Base-by-base conservation (phyloP, 164 flowering plant species). In the Nelumbo lutea region DNA sequence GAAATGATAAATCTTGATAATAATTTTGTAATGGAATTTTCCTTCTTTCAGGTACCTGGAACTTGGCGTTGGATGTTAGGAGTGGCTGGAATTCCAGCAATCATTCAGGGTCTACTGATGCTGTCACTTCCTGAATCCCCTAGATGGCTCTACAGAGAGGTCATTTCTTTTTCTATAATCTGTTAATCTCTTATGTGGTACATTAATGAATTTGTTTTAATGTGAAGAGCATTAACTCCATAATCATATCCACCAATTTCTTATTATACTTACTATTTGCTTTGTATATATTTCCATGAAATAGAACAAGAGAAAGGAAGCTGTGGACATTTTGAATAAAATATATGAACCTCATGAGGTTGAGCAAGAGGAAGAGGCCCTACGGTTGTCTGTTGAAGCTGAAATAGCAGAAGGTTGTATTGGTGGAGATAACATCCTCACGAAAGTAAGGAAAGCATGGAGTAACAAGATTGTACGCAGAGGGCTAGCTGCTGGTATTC, bases 31-130 rank as follows among this genome's bases (percentile, higher is more conserved):
- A 47, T 47, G 8, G 1, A 47, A 47, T 47, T 5, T 47, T 5
- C 50, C 5, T 56, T 1, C 1, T 4, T 41, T 9, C n/a, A 42
- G 63, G 46, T 46, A 42, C 63, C 63, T 3, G 46, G 46, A 41
- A 61, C 63, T 3, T 61, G 63, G 63, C n/a, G 63, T 2, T 61
- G 63, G 63, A 41, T 61, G 63, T 6, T 61, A 10, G 63, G 63
- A 42, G 45, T 42, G 1, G 63, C 46, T 1, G 63, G 46, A 3
- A 3, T 61, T 61, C 63, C 46, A 42, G 63, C 63, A 11, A 6
- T 61, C 46, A 2, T 61, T 9, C 63, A 61, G 63, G 42, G 42
- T 11, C 5, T 11, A 61, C 42, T 61, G 63, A 61, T 61, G 63
- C 4, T 40, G 45, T 3, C 2, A 2, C 63, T 61, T 42, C 63